A percentile compares a stretch with the other conserved stretches of the same genome.
phyloP scores from a whole-genome alignment of 257 asterid genomes.

The Ilex aquifolium region DNA sequence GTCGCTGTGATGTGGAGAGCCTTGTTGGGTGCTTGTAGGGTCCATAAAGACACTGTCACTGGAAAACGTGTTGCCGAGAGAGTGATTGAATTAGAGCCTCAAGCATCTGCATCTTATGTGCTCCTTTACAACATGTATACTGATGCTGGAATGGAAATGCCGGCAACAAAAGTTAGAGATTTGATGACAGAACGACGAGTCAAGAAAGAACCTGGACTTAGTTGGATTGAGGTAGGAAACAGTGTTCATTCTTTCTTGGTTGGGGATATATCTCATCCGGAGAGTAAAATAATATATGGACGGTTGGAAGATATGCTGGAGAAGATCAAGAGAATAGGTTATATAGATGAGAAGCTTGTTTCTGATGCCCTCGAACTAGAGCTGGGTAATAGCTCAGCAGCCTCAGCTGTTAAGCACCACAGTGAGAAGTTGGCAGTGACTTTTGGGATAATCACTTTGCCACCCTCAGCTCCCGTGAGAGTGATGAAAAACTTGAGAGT shows the following conservation, averaged over 20 bases:
- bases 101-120: constrained; percentile 18
- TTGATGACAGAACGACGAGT: constrained; percentile 9
- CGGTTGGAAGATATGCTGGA: constrained; percentile 7
- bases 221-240: constrained; percentile 27
- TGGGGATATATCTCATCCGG: constrained; percentile 6
- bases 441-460: constrained; percentile 19
- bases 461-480: constrained; percentile 10
- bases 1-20: constrained; percentile 15
- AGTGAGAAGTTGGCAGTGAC: constrained; percentile 27
- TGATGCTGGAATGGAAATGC: constrained; percentile 24
- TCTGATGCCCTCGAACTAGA: constrained; percentile 4
- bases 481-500: constrained; percentile 18
- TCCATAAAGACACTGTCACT: constrained; percentile 16
- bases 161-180: constrained; percentile 11
- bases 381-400: constrained; percentile 9
- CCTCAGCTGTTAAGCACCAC: constrained; percentile 16
- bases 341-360: constrained; percentile 9
- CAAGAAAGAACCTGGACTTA: constrained; percentile 14
- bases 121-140: constrained; percentile 26
- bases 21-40: constrained; percentile 26
- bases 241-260: constrained; percentile 18
- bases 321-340: constrained; percentile 18
- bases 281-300: constrained; percentile 6
- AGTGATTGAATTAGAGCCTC: constrained; percentile 24
- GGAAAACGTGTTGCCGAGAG: constrained; percentile 27